A percentile compares a stretch with the other conserved stretches of the same genome.
Evolutionary conservation across 2,329 filamentous ascomycete species (phyloP).

Genomic region (Periconia digitata): DNA sequence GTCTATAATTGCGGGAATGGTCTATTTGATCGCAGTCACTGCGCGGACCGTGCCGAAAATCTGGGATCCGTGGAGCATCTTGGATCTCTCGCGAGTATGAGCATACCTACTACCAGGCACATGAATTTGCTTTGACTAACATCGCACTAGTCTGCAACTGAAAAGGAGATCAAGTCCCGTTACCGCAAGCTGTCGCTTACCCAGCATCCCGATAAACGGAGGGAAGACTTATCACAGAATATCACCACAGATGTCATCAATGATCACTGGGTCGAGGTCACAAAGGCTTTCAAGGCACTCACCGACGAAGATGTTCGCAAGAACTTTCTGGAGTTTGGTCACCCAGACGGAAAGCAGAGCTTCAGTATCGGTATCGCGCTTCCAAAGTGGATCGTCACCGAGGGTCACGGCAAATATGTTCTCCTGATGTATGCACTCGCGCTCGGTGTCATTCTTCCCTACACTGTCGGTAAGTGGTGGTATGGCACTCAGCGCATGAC

Average conservation of each 20-base stretch:
- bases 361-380: constrained; percentile 97
- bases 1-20: constrained; percentile 83
- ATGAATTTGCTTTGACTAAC: constrained; percentile 19
- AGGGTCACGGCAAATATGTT: constrained; percentile 95
- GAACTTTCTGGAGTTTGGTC: constrained; percentile 94
- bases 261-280: constrained; percentile 87
- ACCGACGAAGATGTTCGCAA: constrained; percentile 97
- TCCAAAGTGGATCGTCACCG: constrained; percentile 86
- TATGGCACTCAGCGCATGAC: constrained; percentile 93
- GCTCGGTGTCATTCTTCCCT: constrained; percentile 87
- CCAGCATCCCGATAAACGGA: constrained; percentile 90
- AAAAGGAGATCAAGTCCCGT: constrained; percentile 88
- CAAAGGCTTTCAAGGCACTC: constrained; percentile 96
- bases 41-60: constrained; percentile 71
- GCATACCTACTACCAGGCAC: constrained; percentile 1
- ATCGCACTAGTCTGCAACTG: constrained; percentile 67
- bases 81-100: constrained; percentile 78
- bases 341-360: constrained; percentile 97
- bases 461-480: constrained; percentile 96
- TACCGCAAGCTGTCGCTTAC: constrained; percentile 86
- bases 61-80: constrained; percentile 96
- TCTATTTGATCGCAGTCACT: constrained; percentile 84
- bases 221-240: constrained; percentile 81
- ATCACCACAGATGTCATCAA: constrained; percentile 84
- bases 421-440: constrained; percentile 85